Base-by-base conservation (phyloP, 495 filamentous ascomycete genomes). In the Penicillium turbatum region DNA sequence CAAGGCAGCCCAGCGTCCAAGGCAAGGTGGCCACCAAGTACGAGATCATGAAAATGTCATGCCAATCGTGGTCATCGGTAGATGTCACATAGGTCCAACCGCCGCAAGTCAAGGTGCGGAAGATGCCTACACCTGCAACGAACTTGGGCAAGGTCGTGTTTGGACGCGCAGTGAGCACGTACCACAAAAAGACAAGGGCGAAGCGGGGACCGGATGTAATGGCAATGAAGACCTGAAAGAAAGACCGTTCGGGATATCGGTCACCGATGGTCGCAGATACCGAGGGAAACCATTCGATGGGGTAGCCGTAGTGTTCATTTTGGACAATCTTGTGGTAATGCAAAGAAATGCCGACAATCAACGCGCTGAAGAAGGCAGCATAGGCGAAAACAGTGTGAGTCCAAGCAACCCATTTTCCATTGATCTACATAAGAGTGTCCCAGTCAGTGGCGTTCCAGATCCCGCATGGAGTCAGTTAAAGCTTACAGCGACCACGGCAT, bases 81-180 rank as follows among this genome's bases (percentile, higher is more conserved):
- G 92, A 97, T 17, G 95, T 99, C 45, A 99, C 86, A 68, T 97
- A 99, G 32, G 95, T 97, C 95, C 95, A 99, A 34, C 95, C 95
- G 47, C 92, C 95, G 63, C 95, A 99, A 2, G 91, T 95, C 53
- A 99, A 70, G 5, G 92, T 96, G 56, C 95, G 82, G 63, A 96
- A 88, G 40, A 97, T 34, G 44, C 95, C 95, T 21, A 86, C 82
- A 16, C 83, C 80, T 13, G 87, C 87, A 43, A 97, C 78, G 53
- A 92, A 81, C 67, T 93, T 93, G 1, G 95, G 89, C 27, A 95
- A 79, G 17, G 75, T 76, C 30, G 79, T 82, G 64, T 87, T 86
- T 10, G 86, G 84, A 55, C 82, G 83, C 42, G 86, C 81, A 17
- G 91, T 96, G 30, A 99, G 75, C 55, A 96, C 75, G 64, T 96